These are phyloP conservation scores for Cenchrus fungigraminus DNA, from an alignment of 176 grass and related monocot genomes.

Conservation along the genomic window DNA sequence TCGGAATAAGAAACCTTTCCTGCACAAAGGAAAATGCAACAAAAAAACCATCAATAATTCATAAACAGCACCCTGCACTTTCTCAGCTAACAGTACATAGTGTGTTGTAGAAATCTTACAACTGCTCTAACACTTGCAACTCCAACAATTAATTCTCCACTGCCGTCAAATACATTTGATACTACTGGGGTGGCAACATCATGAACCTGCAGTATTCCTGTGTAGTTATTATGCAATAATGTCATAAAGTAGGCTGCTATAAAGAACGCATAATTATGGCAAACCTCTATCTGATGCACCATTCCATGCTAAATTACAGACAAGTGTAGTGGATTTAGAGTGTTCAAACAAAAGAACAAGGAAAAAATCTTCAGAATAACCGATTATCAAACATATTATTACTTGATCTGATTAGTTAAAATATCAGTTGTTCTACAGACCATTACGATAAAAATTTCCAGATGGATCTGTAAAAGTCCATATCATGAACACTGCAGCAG, in stretches of 20 bases:
- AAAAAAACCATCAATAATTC: conserved; percentile 24
- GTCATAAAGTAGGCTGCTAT: conserved; percentile 18
- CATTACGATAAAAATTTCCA: conserved; percentile 10
- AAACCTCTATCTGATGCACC: background rate
- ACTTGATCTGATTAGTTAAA: background rate
- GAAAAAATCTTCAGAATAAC: background rate
- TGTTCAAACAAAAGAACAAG: conserved; percentile 7
- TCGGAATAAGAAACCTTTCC: conserved; percentile 80
- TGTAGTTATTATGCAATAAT: conserved; percentile 34
- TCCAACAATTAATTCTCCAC: conserved; percentile 68
- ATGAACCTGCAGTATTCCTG: conserved; percentile 73
- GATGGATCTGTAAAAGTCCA: background rate
- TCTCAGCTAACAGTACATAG: background rate
- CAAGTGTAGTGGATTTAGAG: background rate
- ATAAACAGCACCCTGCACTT: background rate
- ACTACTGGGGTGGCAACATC: conserved; percentile 80
- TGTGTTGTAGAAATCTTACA: conserved; percentile 64
- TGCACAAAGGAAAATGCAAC: conserved; percentile 46
- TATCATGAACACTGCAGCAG: background rate
- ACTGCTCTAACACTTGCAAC: conserved; percentile 88
- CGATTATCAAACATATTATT: background rate
- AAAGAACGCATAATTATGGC: conserved; percentile 20
- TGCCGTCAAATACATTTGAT: conserved; percentile 81
- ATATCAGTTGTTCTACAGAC: background rate
- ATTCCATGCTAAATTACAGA: conserved; percentile 17